phyloP scores from a whole-genome alignment of 768 basidiomycete genomes.

The Phaffia tasmanica region DNA sequence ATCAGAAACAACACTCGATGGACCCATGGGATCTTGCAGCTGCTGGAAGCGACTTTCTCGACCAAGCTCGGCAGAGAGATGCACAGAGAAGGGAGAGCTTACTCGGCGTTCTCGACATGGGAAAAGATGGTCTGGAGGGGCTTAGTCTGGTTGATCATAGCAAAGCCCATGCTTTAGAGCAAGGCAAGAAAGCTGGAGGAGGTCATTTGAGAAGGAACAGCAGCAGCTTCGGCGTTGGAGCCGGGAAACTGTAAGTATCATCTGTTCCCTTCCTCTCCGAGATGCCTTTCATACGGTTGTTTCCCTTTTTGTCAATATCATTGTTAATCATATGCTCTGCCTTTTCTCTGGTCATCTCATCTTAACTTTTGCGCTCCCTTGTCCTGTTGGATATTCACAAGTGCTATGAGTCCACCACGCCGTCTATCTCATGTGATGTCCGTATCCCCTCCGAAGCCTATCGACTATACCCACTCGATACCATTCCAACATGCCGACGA shows the following conservation, averaged over 20 bases:
- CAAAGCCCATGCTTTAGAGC: conserved; percentile 32
- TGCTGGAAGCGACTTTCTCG: conserved; percentile 42
- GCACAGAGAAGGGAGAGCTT: conserved; percentile 48
- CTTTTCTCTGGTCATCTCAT: not conserved
- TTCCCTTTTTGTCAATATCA: too few relatives aligned
- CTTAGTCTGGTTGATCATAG: too few relatives aligned
- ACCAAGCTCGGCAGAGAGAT: conserved; percentile 49
- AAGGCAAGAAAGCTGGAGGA: conserved; percentile 58
- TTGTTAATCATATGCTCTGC: not conserved
- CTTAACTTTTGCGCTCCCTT: too few relatives aligned
- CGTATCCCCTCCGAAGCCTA: not conserved
- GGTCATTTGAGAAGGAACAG: conserved; percentile 42
- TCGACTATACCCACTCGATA: not conserved
- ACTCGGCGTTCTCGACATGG: conserved; percentile 41
- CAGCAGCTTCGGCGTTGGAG: not conserved
- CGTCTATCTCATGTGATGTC: conserved; percentile 14
- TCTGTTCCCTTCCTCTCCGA: too few relatives aligned
- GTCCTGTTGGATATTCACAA: too few relatives aligned
- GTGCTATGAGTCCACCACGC: conserved; percentile 1
- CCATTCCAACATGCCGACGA: not conserved
- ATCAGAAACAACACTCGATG: not conserved
- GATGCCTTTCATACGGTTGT: too few relatives aligned
- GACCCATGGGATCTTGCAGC: too few relatives aligned
- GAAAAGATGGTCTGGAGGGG: too few relatives aligned
- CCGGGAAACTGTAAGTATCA: not conserved